Percentiles rank a stretch among this genome's conserved stretches.
phyloP scores from a whole-genome alignment of 1,139 yeast genomes.

The Pichia sp. region DNA sequence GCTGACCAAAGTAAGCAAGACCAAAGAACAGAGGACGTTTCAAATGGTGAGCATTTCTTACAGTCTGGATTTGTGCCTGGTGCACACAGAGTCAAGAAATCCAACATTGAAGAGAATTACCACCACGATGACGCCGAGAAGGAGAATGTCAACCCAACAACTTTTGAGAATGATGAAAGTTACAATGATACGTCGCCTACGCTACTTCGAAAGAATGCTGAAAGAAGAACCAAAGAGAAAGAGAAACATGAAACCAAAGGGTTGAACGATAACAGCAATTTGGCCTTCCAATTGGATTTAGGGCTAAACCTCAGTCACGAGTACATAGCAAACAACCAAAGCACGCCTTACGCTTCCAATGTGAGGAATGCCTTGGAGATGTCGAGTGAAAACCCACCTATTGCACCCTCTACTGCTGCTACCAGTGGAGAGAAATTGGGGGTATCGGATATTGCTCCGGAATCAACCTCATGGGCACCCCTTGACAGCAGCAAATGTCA shows the following conservation, averaged over 20 bases:
- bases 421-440: not conserved
- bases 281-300: too few relatives aligned
- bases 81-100: too few relatives aligned
- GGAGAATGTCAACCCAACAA: not conserved
- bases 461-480: constrained; percentile 12
- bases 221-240: not conserved
- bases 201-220: constrained; percentile 8
- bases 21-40: too few relatives aligned
- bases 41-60: too few relatives aligned
- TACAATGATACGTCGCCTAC: constrained; percentile 8
- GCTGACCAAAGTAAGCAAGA: too few relatives aligned
- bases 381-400: too few relatives aligned
- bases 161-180: not conserved
- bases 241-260: not conserved
- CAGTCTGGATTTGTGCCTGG: too few relatives aligned
- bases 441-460: too few relatives aligned
- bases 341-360: constrained; percentile 17
- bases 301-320: too few relatives aligned
- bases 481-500: constrained; percentile 9
- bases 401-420: too few relatives aligned
- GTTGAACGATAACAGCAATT: too few relatives aligned
- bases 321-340: constrained; percentile 15
- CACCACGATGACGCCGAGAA: not conserved
- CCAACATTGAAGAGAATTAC: not conserved
- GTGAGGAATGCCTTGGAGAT: too few relatives aligned